Conservation (phyloP, 2,329 filamentous ascomycete genomes). For the Venturia pyrina region DNA sequence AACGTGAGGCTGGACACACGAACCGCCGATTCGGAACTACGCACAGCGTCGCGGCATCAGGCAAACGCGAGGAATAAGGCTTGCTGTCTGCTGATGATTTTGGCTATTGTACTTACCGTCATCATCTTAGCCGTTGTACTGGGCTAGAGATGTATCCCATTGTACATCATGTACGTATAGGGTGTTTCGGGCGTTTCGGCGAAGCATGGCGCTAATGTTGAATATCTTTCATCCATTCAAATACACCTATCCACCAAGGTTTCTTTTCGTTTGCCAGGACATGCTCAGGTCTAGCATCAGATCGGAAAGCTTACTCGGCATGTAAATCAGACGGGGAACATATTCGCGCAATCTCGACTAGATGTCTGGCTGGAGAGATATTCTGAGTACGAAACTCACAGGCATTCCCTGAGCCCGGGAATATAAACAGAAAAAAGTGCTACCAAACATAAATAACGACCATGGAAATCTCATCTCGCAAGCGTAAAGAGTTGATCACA, state of each 20-base stretch:
- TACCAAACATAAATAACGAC: no score
- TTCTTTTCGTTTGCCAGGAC: no score
- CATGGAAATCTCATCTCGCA: no score
- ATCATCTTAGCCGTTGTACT: conserved; percentile 79
- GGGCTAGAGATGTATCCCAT: conserved; percentile 5
- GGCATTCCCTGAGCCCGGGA: no score
- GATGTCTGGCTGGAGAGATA: no score
- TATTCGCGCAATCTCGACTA: no score
- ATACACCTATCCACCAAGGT: not conserved
- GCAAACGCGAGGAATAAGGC: conserved; percentile 91
- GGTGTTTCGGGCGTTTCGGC: not conserved
- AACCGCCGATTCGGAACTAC: conserved; percentile 76
- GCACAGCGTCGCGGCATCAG: conserved; percentile 82
- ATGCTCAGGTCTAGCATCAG: no score
- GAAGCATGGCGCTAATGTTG: not conserved
- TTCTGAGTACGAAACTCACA: no score
- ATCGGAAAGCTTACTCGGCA: no score
- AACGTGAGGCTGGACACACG: conserved; percentile 70
- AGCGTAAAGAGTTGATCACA: no score
- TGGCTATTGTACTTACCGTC: conserved; percentile 81
- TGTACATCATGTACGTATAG: not conserved
- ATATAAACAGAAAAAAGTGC: no score
- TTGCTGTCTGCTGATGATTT: conserved; percentile 80
- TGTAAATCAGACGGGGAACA: no score
- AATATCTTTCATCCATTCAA: not conserved